Percentiles rank a stretch among this genome's conserved stretches.
Conservation (phyloP, 768 basidiomycete species). For the Mycena polygramma region DNA sequence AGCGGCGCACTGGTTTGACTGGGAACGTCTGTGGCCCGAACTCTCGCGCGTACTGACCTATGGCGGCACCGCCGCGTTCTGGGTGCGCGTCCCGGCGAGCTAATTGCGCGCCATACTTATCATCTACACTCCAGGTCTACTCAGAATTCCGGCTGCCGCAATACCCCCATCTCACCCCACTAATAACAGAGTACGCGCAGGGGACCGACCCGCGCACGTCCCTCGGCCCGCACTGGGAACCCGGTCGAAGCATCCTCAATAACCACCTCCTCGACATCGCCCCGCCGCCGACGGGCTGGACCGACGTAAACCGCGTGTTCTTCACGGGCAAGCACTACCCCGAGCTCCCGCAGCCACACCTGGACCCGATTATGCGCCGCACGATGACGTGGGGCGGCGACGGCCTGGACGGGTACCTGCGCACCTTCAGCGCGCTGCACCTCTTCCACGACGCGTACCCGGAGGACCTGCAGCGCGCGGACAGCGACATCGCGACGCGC, state of each 20-base stretch:
- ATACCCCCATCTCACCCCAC: conserved; percentile 68
- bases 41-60: conserved; percentile 68
- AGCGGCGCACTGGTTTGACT: conserved; percentile 88
- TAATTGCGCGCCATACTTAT: neutral
- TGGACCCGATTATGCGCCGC: conserved; percentile 68
- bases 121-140: conserved; percentile 57
- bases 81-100: conserved; percentile 59
- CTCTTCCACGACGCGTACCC: conserved; percentile 75
- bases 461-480: conserved; percentile 59
- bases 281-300: conserved; percentile 46
- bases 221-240: conserved; percentile 84
- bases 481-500: conserved; percentile 75
- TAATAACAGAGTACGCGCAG: conserved; percentile 75
- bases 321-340: conserved; percentile 67
- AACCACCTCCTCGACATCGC: conserved; percentile 74
- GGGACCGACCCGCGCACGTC: conserved; percentile 66
- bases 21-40: conserved; percentile 78
- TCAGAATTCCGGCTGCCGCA: conserved; percentile 79
- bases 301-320: conserved; percentile 64
- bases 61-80: conserved; percentile 79
- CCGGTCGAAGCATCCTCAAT: conserved; percentile 83
- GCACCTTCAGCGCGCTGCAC: conserved; percentile 79
- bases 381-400: conserved; percentile 71
- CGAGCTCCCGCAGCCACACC: conserved; percentile 46
- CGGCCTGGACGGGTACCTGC: conserved; percentile 71